Evolutionary conservation across 2,329 filamentous ascomycete genomes (phyloP).

Genomic region (Fusarium proliferatum): DNA sequence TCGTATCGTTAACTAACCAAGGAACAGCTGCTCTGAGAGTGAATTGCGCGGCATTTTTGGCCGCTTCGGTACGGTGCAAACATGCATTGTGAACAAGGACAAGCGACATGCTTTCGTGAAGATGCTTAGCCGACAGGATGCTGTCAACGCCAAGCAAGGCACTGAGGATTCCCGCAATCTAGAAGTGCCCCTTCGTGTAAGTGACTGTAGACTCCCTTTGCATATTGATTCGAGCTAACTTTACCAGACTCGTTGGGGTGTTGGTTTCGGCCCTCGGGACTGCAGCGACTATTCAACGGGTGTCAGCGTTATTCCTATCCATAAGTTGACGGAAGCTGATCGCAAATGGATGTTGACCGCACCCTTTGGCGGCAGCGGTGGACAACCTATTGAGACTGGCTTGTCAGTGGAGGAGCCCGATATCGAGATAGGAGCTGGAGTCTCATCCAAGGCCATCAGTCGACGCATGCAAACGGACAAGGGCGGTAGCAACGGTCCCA

Average conservation of each 20-base stretch:
- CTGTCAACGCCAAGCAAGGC: constrained; percentile 82
- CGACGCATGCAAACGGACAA: constrained; percentile 77
- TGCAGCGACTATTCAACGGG: constrained; percentile 96
- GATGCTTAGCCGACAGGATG: constrained; percentile 91
- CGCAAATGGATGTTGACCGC: constrained; percentile 97
- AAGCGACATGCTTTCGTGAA: constrained; percentile 99
- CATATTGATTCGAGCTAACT: constrained; percentile 40
- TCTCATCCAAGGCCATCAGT: constrained; percentile 89
- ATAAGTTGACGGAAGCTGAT: constrained; percentile 93
- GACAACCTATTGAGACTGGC: constrained; percentile 80
- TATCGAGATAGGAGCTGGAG: constrained; percentile 97
- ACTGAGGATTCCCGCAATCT: constrained; percentile 84
- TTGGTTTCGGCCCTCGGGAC: constrained; percentile 95
- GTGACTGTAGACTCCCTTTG: constrained; percentile 45
- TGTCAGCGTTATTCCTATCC: constrained; percentile 92
- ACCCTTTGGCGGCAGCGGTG: constrained; percentile 92
- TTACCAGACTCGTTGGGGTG: constrained; percentile 90
- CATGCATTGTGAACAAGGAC: constrained; percentile 97
- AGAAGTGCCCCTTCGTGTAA: constrained; percentile 78
- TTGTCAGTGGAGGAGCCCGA: constrained; percentile 97
- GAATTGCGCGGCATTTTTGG: constrained; percentile 85
- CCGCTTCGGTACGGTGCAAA: constrained; percentile 89
- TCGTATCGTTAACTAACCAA: constrained; percentile 43
- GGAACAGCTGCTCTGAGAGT: constrained; percentile 74
- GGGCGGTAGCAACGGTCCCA: constrained; percentile 72